phyloP scores from a whole-genome alignment of 1,284 basidiomycete species.

The Ceratobasidium sp. region DNA sequence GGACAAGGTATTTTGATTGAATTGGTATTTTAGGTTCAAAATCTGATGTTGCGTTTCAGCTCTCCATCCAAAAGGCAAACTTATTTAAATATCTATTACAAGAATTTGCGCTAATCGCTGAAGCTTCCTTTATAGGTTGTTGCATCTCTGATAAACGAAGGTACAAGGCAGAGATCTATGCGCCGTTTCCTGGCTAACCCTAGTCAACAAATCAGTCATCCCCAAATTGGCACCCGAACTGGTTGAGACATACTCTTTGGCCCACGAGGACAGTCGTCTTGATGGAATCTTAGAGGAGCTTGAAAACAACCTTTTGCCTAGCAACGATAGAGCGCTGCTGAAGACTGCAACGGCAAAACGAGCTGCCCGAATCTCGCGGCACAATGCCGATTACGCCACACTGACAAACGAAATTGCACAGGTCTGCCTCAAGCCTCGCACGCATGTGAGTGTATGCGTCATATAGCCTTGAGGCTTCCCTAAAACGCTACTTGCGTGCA shows the following conservation, averaged over 20 bases:
- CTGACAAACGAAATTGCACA: constrained; percentile 58
- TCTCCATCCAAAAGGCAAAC: constrained; percentile 91
- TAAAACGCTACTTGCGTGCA: constrained; percentile 42
- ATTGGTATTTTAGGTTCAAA: constrained; percentile 15
- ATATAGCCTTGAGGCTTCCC: background rate
- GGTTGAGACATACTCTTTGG: constrained; percentile 27
- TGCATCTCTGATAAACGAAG: constrained; percentile 66
- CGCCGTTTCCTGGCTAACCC: constrained; percentile 59
- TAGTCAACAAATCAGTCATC: background rate
- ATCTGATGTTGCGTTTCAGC: constrained; percentile 59
- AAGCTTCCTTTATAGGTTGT: background rate
- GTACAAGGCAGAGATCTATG: constrained; percentile 64
- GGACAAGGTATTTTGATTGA: constrained; percentile 73
- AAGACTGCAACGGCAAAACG: constrained; percentile 59
- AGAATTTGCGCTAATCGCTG: background rate
- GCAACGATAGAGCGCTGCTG: constrained; percentile 62
- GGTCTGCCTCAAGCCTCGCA: constrained; percentile 29
- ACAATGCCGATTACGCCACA: constrained; percentile 61
- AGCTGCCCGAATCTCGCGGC: constrained; percentile 58
- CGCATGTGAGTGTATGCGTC: constrained; percentile 44
- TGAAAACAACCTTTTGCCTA: constrained; percentile 60
- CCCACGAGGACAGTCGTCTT: constrained; percentile 53
- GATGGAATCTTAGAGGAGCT: constrained; percentile 62
- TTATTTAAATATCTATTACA: constrained; percentile 59
- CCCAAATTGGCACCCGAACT: constrained; percentile 35